Evolutionary conservation across 805 yeast species (phyloP), one percentile per base, ranked within the genome.

Genomic region (Kodamaea restingae): DNA sequence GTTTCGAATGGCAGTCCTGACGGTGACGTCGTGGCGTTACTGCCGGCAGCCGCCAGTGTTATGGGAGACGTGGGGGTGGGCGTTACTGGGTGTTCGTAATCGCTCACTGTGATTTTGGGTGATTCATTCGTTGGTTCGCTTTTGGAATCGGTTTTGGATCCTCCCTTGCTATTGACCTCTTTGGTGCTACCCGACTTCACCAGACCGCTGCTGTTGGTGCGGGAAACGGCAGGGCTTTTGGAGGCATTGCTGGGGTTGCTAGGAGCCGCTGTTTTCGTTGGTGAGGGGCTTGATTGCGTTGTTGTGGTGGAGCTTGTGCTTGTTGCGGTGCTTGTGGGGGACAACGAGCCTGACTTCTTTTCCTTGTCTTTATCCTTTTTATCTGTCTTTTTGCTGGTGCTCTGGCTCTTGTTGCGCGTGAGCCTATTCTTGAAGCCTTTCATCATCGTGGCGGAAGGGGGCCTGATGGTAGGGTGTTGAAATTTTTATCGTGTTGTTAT

Each of bases 371-470:
- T 67, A 26, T 61, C 62, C 48, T 66, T 67, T 48, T 71, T 67
- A 41, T 63, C 63, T 1, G 55, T 52, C 45, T 61, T 61, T 31
- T 63, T 63, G 35, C 48, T 52, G 18, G 52, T 38, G 47, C 56
- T 35, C 57, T 55, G 56, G 57, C 51, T 50, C 59, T 70, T 62
- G 51, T 64, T 65, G 33, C 73, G 59, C 14, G 72, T 62, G 50
- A 68, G 71, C 46, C 72, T 59, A 54, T 80, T 84, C 54, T 79
- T 80, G 60, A 80, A 80, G 20, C 85, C 85, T 64, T 79, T 80
- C 85, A 80, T 80, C 87, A 80, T 80, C 52, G 70, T 76, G 60
- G 20, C 18, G 28, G n/a, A 18, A 18, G 15, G 7, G 31, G 6
- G 31, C 10, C 14, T 11, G 31, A 27, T 9, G 31, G 31, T 9